These are phyloP conservation scores for Solidago caesia DNA, from an alignment of 129 eudicot genomes.

Conservation along the genomic window DNA sequence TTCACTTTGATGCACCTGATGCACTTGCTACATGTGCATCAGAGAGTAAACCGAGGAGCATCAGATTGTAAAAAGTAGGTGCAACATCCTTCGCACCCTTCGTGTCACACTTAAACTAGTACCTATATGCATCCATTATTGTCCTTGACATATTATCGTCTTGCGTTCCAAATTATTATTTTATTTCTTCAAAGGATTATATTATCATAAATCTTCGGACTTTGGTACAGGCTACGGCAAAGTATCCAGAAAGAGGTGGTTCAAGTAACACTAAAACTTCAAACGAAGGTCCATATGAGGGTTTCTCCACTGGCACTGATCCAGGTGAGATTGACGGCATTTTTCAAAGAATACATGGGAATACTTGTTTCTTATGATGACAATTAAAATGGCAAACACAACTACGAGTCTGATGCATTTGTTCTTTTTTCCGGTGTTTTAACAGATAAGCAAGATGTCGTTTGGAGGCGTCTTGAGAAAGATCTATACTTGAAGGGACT, in stretches of 20 bases:
- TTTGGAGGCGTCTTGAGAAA: constrained; percentile 80
- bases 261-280: constrained; percentile 16
- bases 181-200: neutral
- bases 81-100: no score
- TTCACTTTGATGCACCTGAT: no score
- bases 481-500: constrained; percentile 67
- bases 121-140: neutral
- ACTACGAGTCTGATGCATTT: neutral
- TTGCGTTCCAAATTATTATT: neutral
- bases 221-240: constrained; percentile 12
- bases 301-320: constrained; percentile 17
- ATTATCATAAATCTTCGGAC: constrained; percentile 25
- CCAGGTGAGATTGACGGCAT: constrained; percentile 20
- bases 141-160: neutral
- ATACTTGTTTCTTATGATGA: neutral
- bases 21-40: no score
- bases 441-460: constrained; percentile 16
- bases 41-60: no score
- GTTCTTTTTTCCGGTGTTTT: constrained; percentile 4
- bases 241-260: constrained; percentile 24
- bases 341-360: neutral
- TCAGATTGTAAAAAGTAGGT: no score
- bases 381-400: no score
- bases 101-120: no score
- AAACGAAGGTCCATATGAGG: constrained; percentile 17